Base-by-base conservation (phyloP, 73 alveolate genomes). In the Blepharisma stoltei region DNA sequence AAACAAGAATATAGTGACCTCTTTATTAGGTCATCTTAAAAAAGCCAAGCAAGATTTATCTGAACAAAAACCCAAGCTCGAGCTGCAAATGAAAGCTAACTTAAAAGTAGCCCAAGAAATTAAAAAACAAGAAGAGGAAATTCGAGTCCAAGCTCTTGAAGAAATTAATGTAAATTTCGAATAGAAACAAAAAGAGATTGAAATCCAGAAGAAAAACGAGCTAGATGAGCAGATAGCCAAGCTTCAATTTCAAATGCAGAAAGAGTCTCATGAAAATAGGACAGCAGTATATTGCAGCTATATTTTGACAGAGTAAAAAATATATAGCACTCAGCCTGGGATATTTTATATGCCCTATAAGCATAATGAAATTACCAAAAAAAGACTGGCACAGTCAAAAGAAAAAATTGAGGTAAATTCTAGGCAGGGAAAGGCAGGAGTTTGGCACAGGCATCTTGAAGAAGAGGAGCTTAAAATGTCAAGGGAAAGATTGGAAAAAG, bases 291-390 rank as follows among this genome's bases (percentile, higher is more conserved):
- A 60, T 25, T 18, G 73, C 18, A 60, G 45, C 18, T 60, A 60
- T 25, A 60, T 60, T 9, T 25, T 60, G 38, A 60, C 73, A 14
- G 73, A 60, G 73, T 60, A 60, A 20, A 20, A 8, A 60, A 60
- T 60, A 60, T 18, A 5, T 2, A 60, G 73, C 47, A 60, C 73
- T 18, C 14, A 14, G 46, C 73, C 73, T 60, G 46, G 46, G 14
- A 60, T 60, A 14, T 60, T 60, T 60, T 60, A 60, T 25, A 8
- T 60, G 37, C 73, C 73, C 0, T n/a, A 8, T 18, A 60, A 60
- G 73, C 73, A 60, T 25, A 60, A 60, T 25, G 73, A 60, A 8
- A 25, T 60, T 25, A 60, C 73, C 23, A 60, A 60, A 60, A 60
- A 60, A 60, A n/a, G 73, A 2, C 73, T 60, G 14, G 4, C 2